Evolutionary conservation across 306 rosid species (phyloP).

Genomic region (apple (Malus domestica)): DNA sequence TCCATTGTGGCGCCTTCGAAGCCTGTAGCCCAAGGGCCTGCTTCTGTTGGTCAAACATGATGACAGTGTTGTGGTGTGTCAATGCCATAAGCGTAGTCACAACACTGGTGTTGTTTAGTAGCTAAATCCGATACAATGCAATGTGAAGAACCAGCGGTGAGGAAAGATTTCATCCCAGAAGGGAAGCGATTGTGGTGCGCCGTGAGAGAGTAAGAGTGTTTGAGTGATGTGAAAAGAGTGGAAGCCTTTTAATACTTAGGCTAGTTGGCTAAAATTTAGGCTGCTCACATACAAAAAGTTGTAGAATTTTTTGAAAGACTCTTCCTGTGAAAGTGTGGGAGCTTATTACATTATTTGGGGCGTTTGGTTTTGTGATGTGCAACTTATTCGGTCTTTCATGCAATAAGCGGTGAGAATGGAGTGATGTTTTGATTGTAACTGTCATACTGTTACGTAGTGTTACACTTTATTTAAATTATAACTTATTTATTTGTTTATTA

Average conservation of each 20-base stretch:
- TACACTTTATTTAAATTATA: no score
- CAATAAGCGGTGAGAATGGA: no score
- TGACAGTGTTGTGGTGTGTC: slow-evolving; percentile 48
- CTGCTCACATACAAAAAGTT: not conserved
- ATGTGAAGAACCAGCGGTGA: slow-evolving; percentile 15
- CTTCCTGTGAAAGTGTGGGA: not conserved
- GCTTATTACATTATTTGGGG: not conserved
- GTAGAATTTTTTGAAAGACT: not conserved
- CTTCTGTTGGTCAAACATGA: slow-evolving; percentile 65
- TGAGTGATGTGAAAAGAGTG: not conserved
- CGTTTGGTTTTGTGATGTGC: not conserved
- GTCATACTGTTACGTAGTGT: no score
- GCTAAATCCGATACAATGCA: slow-evolving; percentile 18
- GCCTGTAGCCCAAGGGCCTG: slow-evolving; percentile 41
- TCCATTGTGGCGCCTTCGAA: slow-evolving; percentile 35
- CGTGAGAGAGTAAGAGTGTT: not conserved
- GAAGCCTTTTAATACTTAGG: not conserved
- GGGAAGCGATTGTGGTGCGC: slow-evolving; percentile 9
- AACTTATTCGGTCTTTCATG: not conserved
- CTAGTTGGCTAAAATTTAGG: not conserved
- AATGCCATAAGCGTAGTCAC: slow-evolving; percentile 78
- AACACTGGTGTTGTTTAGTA: slow-evolving; percentile 46
- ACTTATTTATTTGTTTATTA: no score
- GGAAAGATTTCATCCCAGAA: slow-evolving; percentile 2
- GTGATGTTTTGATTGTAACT: not conserved